Conservation (phyloP, 805 yeast species). For the Metschnikowia vanudenii region DNA sequence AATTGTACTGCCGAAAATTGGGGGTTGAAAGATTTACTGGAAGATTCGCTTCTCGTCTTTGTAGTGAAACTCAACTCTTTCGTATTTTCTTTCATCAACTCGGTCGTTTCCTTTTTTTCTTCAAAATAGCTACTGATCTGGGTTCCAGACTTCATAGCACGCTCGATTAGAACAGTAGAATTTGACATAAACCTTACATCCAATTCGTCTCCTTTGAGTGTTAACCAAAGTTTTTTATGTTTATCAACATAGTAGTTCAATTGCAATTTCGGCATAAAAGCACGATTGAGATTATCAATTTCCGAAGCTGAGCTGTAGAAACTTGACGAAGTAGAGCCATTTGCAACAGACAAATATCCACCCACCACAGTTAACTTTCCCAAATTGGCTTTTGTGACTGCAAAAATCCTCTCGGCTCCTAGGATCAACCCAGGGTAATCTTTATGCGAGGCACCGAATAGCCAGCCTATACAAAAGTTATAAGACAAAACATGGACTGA, state of each 20-base stretch:
- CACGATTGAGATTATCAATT: slow-evolving; percentile 52
- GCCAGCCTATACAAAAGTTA: slow-evolving; percentile 76
- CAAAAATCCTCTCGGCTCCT: slow-evolving; percentile 74
- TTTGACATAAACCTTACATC: slow-evolving; percentile 64
- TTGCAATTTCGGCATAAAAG: slow-evolving; percentile 69
- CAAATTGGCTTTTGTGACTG: slow-evolving; percentile 55
- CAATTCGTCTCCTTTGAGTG: slow-evolving; percentile 64
- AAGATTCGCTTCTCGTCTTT: not conserved
- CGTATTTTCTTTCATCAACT: slow-evolving; percentile 3
- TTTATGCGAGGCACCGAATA: slow-evolving; percentile 49
- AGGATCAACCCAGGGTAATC: slow-evolving; percentile 68
- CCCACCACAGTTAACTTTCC: slow-evolving; percentile 70
- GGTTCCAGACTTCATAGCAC: slow-evolving; percentile 46
- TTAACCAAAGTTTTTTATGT: slow-evolving; percentile 42
- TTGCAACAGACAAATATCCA: slow-evolving; percentile 70
- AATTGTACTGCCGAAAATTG: slow-evolving; percentile 46
- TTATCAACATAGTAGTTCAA: slow-evolving; percentile 44
- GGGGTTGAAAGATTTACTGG: slow-evolving; percentile 16
- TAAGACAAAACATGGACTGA: slow-evolving; percentile 56
- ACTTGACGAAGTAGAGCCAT: slow-evolving; percentile 51
- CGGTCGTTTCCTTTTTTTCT: slow-evolving; percentile 19
- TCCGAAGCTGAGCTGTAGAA: slow-evolving; percentile 51
- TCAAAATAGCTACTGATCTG: slow-evolving; percentile 38
- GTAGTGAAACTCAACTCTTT: not conserved
- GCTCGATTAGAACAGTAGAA: slow-evolving; percentile 54